Conservation (phyloP, 345 rosid genomes). For the Salix caprea region DNA sequence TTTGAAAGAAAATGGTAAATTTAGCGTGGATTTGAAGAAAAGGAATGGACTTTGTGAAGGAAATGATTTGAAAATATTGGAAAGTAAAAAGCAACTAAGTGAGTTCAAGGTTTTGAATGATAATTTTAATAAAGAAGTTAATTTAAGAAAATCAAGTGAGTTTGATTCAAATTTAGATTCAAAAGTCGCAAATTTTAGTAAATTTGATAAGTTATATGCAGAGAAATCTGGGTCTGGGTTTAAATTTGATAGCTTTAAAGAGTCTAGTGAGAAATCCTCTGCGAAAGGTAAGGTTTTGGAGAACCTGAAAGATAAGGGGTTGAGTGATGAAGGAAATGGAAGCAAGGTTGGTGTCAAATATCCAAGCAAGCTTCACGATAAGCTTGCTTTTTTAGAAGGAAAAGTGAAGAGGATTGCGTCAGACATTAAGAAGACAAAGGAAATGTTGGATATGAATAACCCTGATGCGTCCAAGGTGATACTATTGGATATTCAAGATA, state of each 20-base stretch:
- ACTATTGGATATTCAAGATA: constrained; percentile 77
- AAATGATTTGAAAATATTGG: neutral
- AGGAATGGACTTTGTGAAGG: constrained; percentile 16
- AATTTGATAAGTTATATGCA: constrained; percentile 18
- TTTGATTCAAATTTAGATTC: constrained; percentile 20
- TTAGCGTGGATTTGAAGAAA: constrained; percentile 28
- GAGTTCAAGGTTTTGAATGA: constrained; percentile 18
- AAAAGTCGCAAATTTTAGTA: constrained; percentile 10
- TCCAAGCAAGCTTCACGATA: constrained; percentile 81
- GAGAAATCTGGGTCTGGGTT: constrained; percentile 22
- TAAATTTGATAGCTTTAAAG: constrained; percentile 21
- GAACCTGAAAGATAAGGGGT: constrained; percentile 36
- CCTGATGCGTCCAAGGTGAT: constrained; percentile 67
- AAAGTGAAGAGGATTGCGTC: constrained; percentile 93
- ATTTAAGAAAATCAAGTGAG: constrained; percentile 22
- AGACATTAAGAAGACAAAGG: constrained; percentile 87
- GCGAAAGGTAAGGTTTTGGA: constrained; percentile 33
- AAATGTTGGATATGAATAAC: constrained; percentile 82
- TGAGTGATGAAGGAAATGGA: constrained; percentile 26
- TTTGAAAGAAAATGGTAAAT: constrained; percentile 34
- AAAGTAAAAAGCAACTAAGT: constrained; percentile 14
- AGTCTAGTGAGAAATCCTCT: constrained; percentile 26
- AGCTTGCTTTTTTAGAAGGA: constrained; percentile 90
- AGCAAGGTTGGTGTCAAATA: constrained; percentile 29
- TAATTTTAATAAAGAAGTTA: constrained; percentile 14